Conservation (phyloP, 768 basidiomycete genomes). For the Austroboletus eburneus region DNA sequence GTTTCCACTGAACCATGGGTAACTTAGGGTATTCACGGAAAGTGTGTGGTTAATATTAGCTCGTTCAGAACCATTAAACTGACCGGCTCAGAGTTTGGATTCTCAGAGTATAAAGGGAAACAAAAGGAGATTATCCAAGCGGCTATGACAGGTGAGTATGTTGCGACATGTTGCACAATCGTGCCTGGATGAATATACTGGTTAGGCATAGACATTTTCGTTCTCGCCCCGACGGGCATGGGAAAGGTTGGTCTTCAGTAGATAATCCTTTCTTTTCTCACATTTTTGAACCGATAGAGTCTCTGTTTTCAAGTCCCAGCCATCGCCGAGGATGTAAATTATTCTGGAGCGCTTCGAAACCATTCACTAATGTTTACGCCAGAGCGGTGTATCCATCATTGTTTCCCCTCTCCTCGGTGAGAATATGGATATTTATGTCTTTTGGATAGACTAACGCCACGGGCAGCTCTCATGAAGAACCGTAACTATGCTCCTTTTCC, state of each 20-base stretch:
- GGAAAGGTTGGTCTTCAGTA: slow-evolving; percentile 56
- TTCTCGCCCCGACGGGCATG: slow-evolving; percentile 85
- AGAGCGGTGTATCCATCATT: slow-evolving; percentile 71
- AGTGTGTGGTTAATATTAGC: slow-evolving; percentile 15
- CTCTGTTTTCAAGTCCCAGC: slow-evolving; percentile 86
- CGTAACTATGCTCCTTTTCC: slow-evolving; percentile 41
- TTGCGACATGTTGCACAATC: background rate
- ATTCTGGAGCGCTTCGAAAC: background rate
- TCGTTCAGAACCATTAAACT: background rate
- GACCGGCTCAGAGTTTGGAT: slow-evolving; percentile 57
- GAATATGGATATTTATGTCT: slow-evolving; percentile 9
- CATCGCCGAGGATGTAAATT: slow-evolving; percentile 51
- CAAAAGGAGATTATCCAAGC: slow-evolving; percentile 74
- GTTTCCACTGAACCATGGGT: background rate
- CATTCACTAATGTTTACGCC: background rate
- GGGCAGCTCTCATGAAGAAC: slow-evolving; percentile 74
- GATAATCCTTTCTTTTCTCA: background rate
- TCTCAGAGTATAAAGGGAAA: slow-evolving; percentile 66
- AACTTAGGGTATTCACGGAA: slow-evolving; percentile 21
- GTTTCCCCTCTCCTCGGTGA: slow-evolving; percentile 74
- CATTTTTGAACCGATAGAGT: slow-evolving; percentile 44
- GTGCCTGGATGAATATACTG: background rate
- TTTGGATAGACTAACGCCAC: background rate
- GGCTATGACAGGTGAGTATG: slow-evolving; percentile 51
- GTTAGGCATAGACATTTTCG: slow-evolving; percentile 67